phyloP scores from a whole-genome alignment of 225 moss, liverwort and hornwort species.

The Polytrichum commune region DNA sequence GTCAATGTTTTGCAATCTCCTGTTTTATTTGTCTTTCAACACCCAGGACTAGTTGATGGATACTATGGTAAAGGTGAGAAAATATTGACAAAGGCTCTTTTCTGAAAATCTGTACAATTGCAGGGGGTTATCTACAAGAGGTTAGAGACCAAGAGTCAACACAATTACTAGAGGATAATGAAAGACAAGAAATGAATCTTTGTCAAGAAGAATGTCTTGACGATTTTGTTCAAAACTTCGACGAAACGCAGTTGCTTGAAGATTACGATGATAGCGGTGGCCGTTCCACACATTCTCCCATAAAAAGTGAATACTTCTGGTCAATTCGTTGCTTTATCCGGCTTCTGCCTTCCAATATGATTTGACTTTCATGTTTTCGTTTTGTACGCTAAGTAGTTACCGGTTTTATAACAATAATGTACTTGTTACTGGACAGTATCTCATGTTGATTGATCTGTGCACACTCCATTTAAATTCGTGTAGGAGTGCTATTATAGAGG shows the following conservation, averaged over 20 bases:
- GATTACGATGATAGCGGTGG: conserved; percentile 8
- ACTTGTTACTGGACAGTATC: background rate
- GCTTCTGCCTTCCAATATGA: too few species aligned
- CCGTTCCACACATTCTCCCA: background rate
- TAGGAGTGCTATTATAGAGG: too few species aligned
- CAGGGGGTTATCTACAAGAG: conserved; percentile 1
- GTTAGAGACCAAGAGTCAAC: conserved; percentile 1
- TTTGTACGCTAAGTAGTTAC: background rate
- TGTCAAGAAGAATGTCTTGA: background rate
- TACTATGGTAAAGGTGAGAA: background rate
- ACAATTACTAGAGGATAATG: conserved; percentile 8
- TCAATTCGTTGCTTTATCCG: background rate
- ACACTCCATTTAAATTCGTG: too few species aligned
- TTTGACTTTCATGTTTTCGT: too few species aligned
- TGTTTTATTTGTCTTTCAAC: background rate
- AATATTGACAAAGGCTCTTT: background rate
- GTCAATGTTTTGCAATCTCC: background rate
- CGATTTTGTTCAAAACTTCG: background rate
- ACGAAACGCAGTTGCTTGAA: conserved; percentile 8
- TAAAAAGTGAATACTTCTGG: background rate
- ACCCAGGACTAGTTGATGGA: background rate
- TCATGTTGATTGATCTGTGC: background rate
- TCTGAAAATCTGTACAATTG: background rate
- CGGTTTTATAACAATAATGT: background rate
- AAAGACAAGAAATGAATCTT: background rate